Evolutionary conservation across 495 filamentous ascomycete genomes (phyloP), one percentile per base, ranked within the genome.

Genomic region (Neurospora sp.): DNA sequence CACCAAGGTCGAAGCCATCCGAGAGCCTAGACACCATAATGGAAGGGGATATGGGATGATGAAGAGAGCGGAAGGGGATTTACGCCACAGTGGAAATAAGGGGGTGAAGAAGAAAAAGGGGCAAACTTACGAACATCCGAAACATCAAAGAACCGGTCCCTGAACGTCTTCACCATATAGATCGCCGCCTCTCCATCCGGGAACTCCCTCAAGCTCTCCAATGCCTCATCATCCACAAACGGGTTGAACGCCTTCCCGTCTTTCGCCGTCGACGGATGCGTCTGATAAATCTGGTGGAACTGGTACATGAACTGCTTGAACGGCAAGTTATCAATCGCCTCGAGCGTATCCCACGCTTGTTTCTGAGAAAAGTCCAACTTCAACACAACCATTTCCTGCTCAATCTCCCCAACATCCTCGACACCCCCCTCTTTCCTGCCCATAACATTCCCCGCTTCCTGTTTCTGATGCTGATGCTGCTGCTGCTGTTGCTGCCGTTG

Each of bases 211-310:
- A 73, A 70, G 69, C 78, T 61, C 12, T 78, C 80, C 8, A 82
- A 70, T 44, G 78, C 72, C 6, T 69, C 74, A 8, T 79, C 78
- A 44, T 86, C 84, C 12, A 80, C 48, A 4, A 86, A 76, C 20
- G 84, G 84, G 70, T 86, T 86, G 73, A 85, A 86, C 38, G 82
- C 79, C 76, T 81, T 80, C 12, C 78, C 73, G 22, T 77, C 79
- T 0, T 79, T 80, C 68, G 87, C 85, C 40, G 83, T 76, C 69
- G 77, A 80, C 53, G 22, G 53, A 68, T 85, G 83, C 18, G 85
- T 84, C 79, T 84, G 83, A 72, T 87, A 88, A 61, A 87, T 82
- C 72, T 86, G 83, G 75, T 88, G 86, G 72, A 88, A 88, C 73
- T 86, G 83, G 69, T 84, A 84, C 12, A 82, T 84, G 71, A 85